phyloP scores from a whole-genome alignment of 495 filamentous ascomycete genomes.

The Acidiella bohemica region DNA sequence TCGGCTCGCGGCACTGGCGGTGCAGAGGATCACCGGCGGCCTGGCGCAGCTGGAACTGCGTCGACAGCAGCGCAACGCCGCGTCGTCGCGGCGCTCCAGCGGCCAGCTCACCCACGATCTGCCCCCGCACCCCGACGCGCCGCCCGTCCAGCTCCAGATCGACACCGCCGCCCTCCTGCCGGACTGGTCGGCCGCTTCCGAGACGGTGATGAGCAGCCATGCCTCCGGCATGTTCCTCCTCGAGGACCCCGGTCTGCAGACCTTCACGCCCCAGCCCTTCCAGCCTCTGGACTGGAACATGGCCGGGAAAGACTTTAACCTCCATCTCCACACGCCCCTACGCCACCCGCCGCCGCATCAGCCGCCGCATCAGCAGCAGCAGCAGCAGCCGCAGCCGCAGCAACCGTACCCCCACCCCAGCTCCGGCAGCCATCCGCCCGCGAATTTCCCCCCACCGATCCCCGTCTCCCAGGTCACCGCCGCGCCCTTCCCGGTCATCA shows the following conservation, averaged over 20 bases:
- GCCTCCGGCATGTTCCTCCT: slow-evolving; percentile 37
- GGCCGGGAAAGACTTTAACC: too few species aligned
- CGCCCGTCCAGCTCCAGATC: slow-evolving; percentile 7
- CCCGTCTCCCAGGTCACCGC: slow-evolving; percentile 12
- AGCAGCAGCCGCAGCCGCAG: too few species aligned
- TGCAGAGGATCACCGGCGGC: slow-evolving; percentile 26
- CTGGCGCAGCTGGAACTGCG: slow-evolving; percentile 15
- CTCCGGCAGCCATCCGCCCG: neutral
- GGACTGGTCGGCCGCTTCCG: slow-evolving; percentile 21
- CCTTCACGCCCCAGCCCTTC: slow-evolving; percentile 23
- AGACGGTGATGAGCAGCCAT: slow-evolving; percentile 36
- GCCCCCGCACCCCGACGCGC: neutral
- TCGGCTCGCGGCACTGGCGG: slow-evolving; percentile 31
- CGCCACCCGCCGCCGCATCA: too few species aligned
- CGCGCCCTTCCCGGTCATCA: slow-evolving; percentile 16
- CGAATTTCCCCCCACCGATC: slow-evolving; percentile 2
- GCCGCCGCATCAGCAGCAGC: too few species aligned
- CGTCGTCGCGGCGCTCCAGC: neutral
- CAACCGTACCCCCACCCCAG: neutral
- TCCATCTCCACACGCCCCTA: too few species aligned
- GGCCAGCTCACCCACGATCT: neutral
- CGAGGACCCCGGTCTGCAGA: slow-evolving; percentile 34
- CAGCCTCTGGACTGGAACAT: slow-evolving; percentile 30
- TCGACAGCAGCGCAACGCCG: neutral
- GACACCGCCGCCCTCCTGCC: slow-evolving; percentile 20